Evolutionary conservation across 805 yeast species (phyloP), one percentile per base, ranked within the genome.

Genomic region (Candida mattraensis): DNA sequence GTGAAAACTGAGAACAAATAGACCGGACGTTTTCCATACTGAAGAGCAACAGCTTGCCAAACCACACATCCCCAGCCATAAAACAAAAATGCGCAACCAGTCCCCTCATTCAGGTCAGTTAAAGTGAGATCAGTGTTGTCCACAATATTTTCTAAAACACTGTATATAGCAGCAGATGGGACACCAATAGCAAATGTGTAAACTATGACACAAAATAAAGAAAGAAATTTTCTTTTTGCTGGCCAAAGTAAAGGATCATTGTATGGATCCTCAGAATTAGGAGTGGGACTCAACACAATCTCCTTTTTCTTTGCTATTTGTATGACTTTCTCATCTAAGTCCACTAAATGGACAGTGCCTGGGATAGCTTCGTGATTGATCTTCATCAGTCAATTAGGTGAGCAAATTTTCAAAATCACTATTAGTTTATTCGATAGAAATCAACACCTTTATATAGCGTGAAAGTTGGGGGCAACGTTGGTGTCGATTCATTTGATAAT

Each of bases 171-270:
- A 5, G 58, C 39, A 12, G 40, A 28, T 33, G 46, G 37, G 40
- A 50, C 44, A 13, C 53, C 44, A 19, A 53, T 51, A 31, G 48
- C 56, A 28, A 40, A 52, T 25, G 49, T 41, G 45, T 68, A 71
- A 3, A 68, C 61, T 18, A 66, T 55, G 40, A 69, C 55, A 48
- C 75, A 70, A 28, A 69, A 58, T 24, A 74, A 58, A 22, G 70
- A 67, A 21, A 70, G 28, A 53, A 59, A 52, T 47, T 78, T 78
- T 33, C 83, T 64, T 21, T 51, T 44, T 16, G 46, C 51, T 1
- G 73, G 36, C 87, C 87, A 81, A 45, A 76, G 78, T 38, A 81
- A 60, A 1, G 87, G 87, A 50, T 81, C 87, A 47, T 80, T 74
- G 10, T 84, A 81, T 40, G 79, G 78, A 35, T 71, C 74, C 0